phyloP scores from a whole-genome alignment of 2,329 filamentous ascomycete species.

The Colletotrichum scovillei region DNA sequence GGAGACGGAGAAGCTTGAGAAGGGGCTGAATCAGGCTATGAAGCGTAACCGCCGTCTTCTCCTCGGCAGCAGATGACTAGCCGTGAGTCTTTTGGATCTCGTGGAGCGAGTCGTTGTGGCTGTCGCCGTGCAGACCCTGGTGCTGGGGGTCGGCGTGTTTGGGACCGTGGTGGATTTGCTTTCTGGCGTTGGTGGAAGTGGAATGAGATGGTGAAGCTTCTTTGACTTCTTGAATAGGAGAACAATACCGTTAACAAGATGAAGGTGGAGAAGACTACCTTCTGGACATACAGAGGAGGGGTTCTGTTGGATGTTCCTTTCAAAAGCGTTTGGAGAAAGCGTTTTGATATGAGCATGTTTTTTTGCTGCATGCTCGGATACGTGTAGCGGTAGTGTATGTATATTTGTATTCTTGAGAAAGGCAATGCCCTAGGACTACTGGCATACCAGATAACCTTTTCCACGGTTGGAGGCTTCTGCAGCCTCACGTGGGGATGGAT shows the following conservation, averaged over 20 bases:
- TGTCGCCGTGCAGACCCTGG: slow-evolving; percentile 36
- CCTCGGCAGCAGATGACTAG: slow-evolving; percentile 42
- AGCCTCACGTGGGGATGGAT: not conserved
- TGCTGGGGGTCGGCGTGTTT: slow-evolving; percentile 35
- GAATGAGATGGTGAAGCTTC: not conserved
- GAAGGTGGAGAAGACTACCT: no score
- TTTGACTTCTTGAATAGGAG: no score
- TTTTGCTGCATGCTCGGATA: not conserved
- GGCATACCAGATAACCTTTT: not conserved
- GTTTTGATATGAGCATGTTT: not conserved
- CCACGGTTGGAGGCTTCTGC: not conserved
- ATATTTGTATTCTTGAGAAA: not conserved
- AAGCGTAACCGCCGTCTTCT: slow-evolving; percentile 69
- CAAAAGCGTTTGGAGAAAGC: not conserved
- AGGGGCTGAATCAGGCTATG: slow-evolving; percentile 68
- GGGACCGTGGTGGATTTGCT: slow-evolving; percentile 35
- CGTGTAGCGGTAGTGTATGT: not conserved
- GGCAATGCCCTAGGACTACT: not conserved
- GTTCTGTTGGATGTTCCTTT: not conserved
- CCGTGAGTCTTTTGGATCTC: slow-evolving; percentile 20
- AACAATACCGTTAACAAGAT: not conserved
- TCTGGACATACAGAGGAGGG: no score
- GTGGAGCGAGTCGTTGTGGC: slow-evolving; percentile 33
- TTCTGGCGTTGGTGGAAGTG: not conserved
- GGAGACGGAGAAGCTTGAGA: slow-evolving; percentile 72